phyloP scores from a whole-genome alignment of 768 basidiomycete species.

The Candolleomyces aberdarensis region DNA sequence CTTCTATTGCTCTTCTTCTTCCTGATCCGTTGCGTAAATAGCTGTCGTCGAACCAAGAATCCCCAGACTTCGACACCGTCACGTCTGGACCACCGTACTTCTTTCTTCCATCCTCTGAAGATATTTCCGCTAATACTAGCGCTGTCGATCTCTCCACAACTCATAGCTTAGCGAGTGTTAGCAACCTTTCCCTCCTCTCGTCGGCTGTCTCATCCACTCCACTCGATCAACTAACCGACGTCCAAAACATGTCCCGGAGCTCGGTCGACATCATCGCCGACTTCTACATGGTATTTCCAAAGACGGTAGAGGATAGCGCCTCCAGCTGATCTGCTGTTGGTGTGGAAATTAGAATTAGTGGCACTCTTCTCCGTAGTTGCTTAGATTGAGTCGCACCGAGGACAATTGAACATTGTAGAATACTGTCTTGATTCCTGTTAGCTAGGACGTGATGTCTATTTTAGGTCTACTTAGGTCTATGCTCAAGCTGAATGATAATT shows the following conservation, averaged over 20 bases:
- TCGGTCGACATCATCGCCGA: too few relatives aligned
- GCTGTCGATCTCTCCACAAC: constrained; percentile 17
- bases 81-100: constrained; percentile 4
- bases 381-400: too few relatives aligned
- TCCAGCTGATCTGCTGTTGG: too few relatives aligned
- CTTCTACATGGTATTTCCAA: too few relatives aligned
- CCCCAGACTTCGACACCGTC: constrained; percentile 10
- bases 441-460: too few relatives aligned
- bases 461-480: too few relatives aligned
- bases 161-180: constrained; percentile 16
- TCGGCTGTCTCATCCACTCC: constrained; percentile 65
- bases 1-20: not conserved
- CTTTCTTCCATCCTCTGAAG: constrained; percentile 22
- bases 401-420: too few relatives aligned
- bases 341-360: too few relatives aligned
- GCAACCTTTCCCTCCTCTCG: constrained; percentile 46
- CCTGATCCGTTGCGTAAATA: not conserved
- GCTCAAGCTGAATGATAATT: too few relatives aligned
- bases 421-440: too few relatives aligned
- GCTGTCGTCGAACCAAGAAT: constrained; percentile 13
- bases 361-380: too few relatives aligned
- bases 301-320: too few relatives aligned
- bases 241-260: constrained; percentile 34
- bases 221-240: constrained; percentile 42
- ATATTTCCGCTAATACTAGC: constrained; percentile 17